Evolutionary conservation across 306 rosid species (phyloP).

Genomic region (Sechiopsis laciniata): DNA sequence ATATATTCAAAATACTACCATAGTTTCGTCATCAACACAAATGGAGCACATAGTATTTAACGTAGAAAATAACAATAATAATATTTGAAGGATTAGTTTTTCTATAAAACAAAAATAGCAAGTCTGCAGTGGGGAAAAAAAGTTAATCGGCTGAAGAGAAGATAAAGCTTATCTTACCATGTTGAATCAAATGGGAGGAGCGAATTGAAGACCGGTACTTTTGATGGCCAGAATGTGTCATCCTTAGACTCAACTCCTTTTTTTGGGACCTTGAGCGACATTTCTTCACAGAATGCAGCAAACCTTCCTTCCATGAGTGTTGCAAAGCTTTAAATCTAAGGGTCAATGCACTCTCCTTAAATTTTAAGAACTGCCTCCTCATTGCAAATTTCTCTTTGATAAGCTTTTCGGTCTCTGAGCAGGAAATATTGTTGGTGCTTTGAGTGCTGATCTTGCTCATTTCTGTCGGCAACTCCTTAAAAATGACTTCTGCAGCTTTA

Average conservation of each 20-base stretch:
- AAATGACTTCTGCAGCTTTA: constrained; percentile 40
- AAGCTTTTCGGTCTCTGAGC: constrained; percentile 23
- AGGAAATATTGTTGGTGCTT: constrained; percentile 28
- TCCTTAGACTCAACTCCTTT: constrained; percentile 62
- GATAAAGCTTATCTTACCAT: constrained; percentile 43
- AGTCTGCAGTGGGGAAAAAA: neutral
- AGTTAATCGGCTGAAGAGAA: neutral
- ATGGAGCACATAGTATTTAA: neutral
- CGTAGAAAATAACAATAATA: neutral
- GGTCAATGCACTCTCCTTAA: constrained; percentile 70
- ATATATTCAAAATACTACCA: too few species aligned
- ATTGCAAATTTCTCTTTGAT: constrained; percentile 47
- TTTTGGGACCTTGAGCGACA: constrained; percentile 65
- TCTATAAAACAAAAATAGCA: neutral
- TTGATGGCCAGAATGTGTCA: constrained; percentile 41
- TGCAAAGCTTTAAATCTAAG: constrained; percentile 73
- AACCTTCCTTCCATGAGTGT: constrained; percentile 79
- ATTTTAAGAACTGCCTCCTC: constrained; percentile 51
- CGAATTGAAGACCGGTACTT: constrained; percentile 75
- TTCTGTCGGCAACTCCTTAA: constrained; percentile 40
- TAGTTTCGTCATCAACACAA: constrained; percentile 5
- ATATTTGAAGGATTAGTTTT: neutral
- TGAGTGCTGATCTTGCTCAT: constrained; percentile 26
- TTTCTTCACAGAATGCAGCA: constrained; percentile 56
- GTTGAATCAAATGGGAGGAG: constrained; percentile 56